Percentiles rank a stretch among this genome's conserved stretches.
Evolutionary conservation across 345 rosid genomes (phyloP).

Genomic region (Fremontodendron californicum): DNA sequence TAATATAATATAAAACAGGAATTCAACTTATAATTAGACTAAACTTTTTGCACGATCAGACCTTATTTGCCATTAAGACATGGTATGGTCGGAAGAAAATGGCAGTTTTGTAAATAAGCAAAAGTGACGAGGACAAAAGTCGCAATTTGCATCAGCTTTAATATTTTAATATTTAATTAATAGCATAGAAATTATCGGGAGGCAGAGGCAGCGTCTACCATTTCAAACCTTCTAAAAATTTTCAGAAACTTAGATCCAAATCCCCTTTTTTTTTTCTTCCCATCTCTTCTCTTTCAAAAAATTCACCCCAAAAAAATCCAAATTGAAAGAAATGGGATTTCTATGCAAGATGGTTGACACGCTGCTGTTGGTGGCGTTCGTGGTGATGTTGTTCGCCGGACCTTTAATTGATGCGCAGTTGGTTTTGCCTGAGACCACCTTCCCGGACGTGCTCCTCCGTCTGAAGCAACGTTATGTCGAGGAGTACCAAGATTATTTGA

Average conservation of each 20-base stretch:
- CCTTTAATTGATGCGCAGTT: constrained; percentile 65
- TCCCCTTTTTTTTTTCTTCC: neutral
- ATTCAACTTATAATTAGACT: too few species aligned
- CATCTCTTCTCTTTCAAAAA: neutral
- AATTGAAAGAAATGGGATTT: constrained; percentile 41
- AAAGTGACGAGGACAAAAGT: neutral
- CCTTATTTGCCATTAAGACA: too few species aligned
- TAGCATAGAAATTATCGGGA: neutral
- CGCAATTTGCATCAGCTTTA: neutral
- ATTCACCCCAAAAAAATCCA: neutral
- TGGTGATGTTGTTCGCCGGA: constrained; percentile 40
- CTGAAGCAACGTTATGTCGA: constrained; percentile 40
- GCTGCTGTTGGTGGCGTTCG: constrained; percentile 52
- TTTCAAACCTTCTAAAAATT: neutral
- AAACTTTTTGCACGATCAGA: too few species aligned
- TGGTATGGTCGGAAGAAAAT: neutral
- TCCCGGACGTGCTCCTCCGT: constrained; percentile 50
- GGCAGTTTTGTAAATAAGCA: neutral
- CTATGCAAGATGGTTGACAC: constrained; percentile 51
- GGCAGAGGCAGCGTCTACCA: neutral
- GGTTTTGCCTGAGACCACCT: constrained; percentile 40
- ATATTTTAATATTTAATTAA: neutral
- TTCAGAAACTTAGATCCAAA: neutral
- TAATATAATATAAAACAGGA: too few species aligned
- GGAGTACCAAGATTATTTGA: constrained; percentile 57